Percentiles rank a stretch among this genome's conserved stretches.
These are phyloP conservation scores for Candida yuanshanica DNA, from an alignment of 805 yeast species.

Conservation along the genomic window DNA sequence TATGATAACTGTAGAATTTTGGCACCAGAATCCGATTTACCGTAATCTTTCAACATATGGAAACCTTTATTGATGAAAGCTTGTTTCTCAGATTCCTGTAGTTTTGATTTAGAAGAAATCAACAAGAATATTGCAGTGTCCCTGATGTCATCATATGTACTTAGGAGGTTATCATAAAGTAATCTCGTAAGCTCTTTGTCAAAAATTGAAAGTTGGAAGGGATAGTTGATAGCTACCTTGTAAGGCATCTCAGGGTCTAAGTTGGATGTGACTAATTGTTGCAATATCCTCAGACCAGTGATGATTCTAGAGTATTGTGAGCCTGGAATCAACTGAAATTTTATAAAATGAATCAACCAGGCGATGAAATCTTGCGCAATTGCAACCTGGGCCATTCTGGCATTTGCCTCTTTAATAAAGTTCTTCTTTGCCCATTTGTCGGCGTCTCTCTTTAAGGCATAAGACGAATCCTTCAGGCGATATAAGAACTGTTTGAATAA, in stretches of 20 bases:
- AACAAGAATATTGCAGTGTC: constrained; percentile 39
- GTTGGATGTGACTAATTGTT: constrained; percentile 46
- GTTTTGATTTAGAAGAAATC: constrained; percentile 24
- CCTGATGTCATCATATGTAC: constrained; percentile 77
- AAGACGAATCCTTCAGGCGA: constrained; percentile 65
- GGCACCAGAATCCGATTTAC: constrained; percentile 79
- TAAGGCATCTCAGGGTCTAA: constrained; percentile 41
- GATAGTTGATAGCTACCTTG: constrained; percentile 42
- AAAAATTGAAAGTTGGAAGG: constrained; percentile 42
- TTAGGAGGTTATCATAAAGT: constrained; percentile 56
- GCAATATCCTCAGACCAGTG: constrained; percentile 43
- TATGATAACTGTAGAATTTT: constrained; percentile 48
- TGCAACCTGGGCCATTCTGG: constrained; percentile 25
- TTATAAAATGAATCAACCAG: constrained; percentile 32
- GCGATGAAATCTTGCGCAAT: constrained; percentile 34
- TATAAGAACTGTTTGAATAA: constrained; percentile 54
- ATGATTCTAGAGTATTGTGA: constrained; percentile 49
- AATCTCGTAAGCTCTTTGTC: constrained; percentile 35
- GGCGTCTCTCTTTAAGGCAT: constrained; percentile 48
- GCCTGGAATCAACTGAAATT: constrained; percentile 44
- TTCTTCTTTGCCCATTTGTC: constrained; percentile 33
- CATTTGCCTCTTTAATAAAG: constrained; percentile 35
- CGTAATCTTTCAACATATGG: constrained; percentile 38
- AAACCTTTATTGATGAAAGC: constrained; percentile 23
- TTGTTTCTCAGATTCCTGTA: constrained; percentile 7